phyloP scores from a whole-genome alignment of 2,329 filamentous ascomycete genomes.

The Ceratocystis papillata region DNA sequence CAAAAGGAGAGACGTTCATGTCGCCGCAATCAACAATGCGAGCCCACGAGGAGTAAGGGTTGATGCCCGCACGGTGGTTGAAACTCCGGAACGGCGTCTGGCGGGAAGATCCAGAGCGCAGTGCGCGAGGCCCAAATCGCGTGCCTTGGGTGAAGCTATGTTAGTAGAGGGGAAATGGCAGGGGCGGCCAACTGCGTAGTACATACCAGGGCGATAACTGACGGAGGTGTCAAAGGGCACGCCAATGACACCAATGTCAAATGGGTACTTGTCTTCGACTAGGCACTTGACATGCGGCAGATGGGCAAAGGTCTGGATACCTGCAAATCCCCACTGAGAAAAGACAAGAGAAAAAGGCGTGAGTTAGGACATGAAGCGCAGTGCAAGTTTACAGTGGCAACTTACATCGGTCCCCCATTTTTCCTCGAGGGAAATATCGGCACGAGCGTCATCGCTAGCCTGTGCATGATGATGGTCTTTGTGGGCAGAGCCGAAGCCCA shows the following conservation, averaged over 20 bases:
- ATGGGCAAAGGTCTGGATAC: constrained; percentile 66
- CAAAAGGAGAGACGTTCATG: constrained; percentile 75
- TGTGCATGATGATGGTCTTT: constrained; percentile 12
- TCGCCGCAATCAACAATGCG: constrained; percentile 80
- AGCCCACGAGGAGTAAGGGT: constrained; percentile 73
- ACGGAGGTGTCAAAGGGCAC: constrained; percentile 66
- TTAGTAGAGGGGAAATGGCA: not conserved
- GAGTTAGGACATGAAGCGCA: not conserved
- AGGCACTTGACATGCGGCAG: constrained; percentile 59
- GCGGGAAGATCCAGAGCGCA: constrained; percentile 69
- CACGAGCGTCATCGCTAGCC: not conserved
- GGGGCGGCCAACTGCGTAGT: not conserved
- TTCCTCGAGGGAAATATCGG: constrained; percentile 15
- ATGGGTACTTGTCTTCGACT: constrained; percentile 50
- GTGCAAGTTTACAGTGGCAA: not conserved
- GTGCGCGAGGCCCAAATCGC: constrained; percentile 77
- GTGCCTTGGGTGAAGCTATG: constrained; percentile 39
- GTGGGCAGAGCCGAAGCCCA: constrained; percentile 16
- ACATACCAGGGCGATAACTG: constrained; percentile 53
- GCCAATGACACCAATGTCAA: constrained; percentile 62
- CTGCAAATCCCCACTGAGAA: constrained; percentile 46
- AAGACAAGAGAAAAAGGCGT: not conserved
- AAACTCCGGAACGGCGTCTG: constrained; percentile 68
- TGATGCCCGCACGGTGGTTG: constrained; percentile 71
- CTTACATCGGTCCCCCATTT: constrained; percentile 25